Percentiles rank a stretch among this genome's conserved stretches.
These are phyloP conservation scores for Ogataea methylovora DNA, from an alignment of 805 yeast genomes.

Conservation along the genomic window DNA sequence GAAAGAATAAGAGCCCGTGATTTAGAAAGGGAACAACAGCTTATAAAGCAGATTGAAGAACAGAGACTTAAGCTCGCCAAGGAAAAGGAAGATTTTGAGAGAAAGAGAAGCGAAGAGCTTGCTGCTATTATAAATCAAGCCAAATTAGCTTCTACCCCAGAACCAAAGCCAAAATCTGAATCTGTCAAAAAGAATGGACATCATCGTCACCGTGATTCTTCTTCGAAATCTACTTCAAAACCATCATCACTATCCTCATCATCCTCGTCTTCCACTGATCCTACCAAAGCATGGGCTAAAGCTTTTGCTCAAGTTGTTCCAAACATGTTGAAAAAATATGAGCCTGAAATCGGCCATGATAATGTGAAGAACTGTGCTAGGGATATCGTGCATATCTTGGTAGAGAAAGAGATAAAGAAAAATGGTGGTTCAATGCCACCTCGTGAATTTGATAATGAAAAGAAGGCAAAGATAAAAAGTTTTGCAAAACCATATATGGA, in stretches of 20 bases:
- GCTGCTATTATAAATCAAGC: conserved; percentile 22
- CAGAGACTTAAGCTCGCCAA: conserved; percentile 9
- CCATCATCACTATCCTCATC: background rate
- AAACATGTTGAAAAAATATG: conserved; percentile 62
- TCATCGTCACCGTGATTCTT: no score
- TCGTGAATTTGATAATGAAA: conserved; percentile 50
- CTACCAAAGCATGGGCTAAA: conserved; percentile 30
- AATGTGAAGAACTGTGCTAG: conserved; percentile 69
- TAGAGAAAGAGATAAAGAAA: conserved; percentile 58
- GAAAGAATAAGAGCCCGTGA: conserved; percentile 20
- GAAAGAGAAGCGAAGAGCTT: conserved; percentile 5
- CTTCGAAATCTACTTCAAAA: background rate
- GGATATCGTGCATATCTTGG: conserved; percentile 63
- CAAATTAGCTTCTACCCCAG: background rate
- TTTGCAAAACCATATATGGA: conserved; percentile 63
- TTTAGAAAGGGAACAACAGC: background rate
- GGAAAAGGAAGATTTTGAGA: background rate
- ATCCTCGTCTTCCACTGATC: background rate
- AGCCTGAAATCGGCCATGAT: conserved; percentile 61
- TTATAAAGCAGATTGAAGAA: conserved; percentile 9
- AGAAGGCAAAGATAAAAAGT: conserved; percentile 58
- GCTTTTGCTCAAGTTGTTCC: conserved; percentile 73
- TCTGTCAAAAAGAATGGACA: background rate
- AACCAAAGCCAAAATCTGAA: conserved; percentile 9
- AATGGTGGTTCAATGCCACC: conserved; percentile 37